Percentiles rank a stretch among this genome's conserved stretches.
These are phyloP conservation scores for Halenospora varia DNA, from an alignment of 495 filamentous ascomycete species.

Conservation along the genomic window DNA sequence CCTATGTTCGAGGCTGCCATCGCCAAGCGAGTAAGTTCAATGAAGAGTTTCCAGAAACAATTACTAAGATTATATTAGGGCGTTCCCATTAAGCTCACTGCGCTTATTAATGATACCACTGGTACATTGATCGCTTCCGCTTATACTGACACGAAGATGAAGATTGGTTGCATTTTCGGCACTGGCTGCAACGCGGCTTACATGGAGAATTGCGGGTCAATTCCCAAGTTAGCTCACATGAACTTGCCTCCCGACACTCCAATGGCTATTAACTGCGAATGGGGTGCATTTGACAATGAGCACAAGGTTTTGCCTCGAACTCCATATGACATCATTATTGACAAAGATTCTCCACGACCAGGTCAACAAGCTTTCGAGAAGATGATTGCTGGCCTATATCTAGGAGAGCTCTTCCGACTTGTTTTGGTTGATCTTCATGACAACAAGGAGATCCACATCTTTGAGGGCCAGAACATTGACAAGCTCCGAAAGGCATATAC, in stretches of 20 bases:
- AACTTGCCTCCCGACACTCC: conserved; percentile 85
- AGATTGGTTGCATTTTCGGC: conserved; percentile 97
- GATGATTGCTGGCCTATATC: conserved; percentile 94
- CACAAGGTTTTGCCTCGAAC: conserved; percentile 88
- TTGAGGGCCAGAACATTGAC: conserved; percentile 75
- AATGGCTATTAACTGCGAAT: conserved; percentile 99
- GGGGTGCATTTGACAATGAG: conserved; percentile 98
- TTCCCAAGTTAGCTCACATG: conserved; percentile 92
- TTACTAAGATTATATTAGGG: conserved; percentile 32
- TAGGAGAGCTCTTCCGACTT: conserved; percentile 92
- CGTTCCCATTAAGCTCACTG: conserved; percentile 88
- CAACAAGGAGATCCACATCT: conserved; percentile 71
- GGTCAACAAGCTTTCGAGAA: conserved; percentile 97
- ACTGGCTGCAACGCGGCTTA: conserved; percentile 98
- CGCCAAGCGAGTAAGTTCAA: conserved; percentile 62
- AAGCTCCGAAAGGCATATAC: conserved; percentile 78
- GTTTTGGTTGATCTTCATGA: conserved; percentile 82
- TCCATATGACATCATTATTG: conserved; percentile 77
- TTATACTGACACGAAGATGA: conserved; percentile 88
- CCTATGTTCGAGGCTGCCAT: conserved; percentile 86
- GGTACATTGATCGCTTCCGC: conserved; percentile 98
- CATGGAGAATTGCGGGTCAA: conserved; percentile 87
- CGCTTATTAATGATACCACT: conserved; percentile 96
- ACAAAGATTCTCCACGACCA: conserved; percentile 88
- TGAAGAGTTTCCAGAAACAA: neutral